These are phyloP conservation scores for Podila minutissima DNA, from an alignment of 192 early-diverging fungal species.

Conservation along the genomic window DNA sequence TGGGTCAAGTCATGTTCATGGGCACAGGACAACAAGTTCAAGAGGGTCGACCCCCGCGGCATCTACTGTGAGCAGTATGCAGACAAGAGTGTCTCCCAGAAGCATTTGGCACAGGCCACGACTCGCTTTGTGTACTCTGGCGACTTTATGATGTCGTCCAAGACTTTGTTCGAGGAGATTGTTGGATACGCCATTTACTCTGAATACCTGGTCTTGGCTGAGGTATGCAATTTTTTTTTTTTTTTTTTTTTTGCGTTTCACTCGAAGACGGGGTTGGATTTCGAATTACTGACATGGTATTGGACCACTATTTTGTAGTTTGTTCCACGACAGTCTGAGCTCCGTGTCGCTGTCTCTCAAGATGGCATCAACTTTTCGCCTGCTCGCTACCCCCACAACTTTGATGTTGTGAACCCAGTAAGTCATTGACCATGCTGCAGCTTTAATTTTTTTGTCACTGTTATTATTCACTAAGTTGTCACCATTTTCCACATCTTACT, in stretches of 20 bases:
- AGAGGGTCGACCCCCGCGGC: conserved; percentile 57
- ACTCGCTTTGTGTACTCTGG: conserved; percentile 72
- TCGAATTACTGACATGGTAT: background rate
- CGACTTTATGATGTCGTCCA: conserved; percentile 61
- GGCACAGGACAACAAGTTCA: conserved; percentile 68
- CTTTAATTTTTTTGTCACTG: background rate
- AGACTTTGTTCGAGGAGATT: conserved; percentile 73
- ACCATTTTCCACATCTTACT: background rate
- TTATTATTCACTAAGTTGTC: background rate
- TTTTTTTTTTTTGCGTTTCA: background rate
- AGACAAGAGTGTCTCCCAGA: conserved; percentile 68
- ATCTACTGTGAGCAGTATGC: conserved; percentile 83
- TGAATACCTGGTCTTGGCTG: conserved; percentile 83
- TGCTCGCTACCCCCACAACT: conserved; percentile 83
- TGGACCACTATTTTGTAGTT: conserved; percentile 11
- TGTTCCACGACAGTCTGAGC: conserved; percentile 46
- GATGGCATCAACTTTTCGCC: conserved; percentile 76
- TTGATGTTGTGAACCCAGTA: conserved; percentile 62
- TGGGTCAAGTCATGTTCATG: conserved; percentile 82
- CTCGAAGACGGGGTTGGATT: background rate
- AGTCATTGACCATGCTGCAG: background rate
- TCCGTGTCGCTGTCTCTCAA: conserved; percentile 72
- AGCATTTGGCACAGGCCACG: conserved; percentile 57
- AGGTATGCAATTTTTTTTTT: conserved; percentile 25
- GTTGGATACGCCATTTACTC: conserved; percentile 83